Evolutionary conservation across 1,284 basidiomycete genomes (phyloP).

Genomic region (Sanghuangporus sanghuang): DNA sequence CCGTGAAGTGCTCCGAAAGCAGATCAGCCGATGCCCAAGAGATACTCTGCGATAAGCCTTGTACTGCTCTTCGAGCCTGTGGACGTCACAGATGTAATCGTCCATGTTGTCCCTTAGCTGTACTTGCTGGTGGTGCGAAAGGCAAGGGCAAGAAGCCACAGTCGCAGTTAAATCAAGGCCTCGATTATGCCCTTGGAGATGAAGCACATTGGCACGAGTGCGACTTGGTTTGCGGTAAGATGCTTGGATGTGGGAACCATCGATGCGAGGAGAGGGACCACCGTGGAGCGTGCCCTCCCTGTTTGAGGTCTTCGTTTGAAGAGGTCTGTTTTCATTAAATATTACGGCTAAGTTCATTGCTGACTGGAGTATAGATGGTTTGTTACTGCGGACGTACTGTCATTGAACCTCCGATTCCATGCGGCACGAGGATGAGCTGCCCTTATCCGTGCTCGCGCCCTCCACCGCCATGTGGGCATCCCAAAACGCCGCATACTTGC

Average conservation of each 20-base stretch:
- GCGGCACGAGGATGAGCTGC: constrained; percentile 75
- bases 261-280: constrained; percentile 77
- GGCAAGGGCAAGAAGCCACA: constrained; percentile 55
- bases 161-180: constrained; percentile 25
- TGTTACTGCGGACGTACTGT: constrained; percentile 77
- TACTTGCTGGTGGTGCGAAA: constrained; percentile 43
- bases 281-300: constrained; percentile 72
- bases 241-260: constrained; percentile 72
- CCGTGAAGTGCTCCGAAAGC: constrained; percentile 45
- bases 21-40: constrained; percentile 38
- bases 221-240: constrained; percentile 70
- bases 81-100: constrained; percentile 81
- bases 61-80: constrained; percentile 69
- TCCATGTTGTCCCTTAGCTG: constrained; percentile 82
- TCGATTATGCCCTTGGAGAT: constrained; percentile 36
- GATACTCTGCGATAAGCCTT: constrained; percentile 74
- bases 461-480: constrained; percentile 75
- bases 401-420: constrained; percentile 68
- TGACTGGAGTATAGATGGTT: constrained; percentile 43
- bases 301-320: constrained; percentile 83
- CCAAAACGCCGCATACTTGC: constrained; percentile 70
- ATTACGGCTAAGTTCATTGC: neutral
- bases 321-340: constrained; percentile 48
- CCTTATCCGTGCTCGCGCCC: constrained; percentile 73
- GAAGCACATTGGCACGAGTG: constrained; percentile 72